These are phyloP conservation scores for Aspergillus bridgeri DNA, from an alignment of 495 filamentous ascomycete species.

Conservation along the genomic window DNA sequence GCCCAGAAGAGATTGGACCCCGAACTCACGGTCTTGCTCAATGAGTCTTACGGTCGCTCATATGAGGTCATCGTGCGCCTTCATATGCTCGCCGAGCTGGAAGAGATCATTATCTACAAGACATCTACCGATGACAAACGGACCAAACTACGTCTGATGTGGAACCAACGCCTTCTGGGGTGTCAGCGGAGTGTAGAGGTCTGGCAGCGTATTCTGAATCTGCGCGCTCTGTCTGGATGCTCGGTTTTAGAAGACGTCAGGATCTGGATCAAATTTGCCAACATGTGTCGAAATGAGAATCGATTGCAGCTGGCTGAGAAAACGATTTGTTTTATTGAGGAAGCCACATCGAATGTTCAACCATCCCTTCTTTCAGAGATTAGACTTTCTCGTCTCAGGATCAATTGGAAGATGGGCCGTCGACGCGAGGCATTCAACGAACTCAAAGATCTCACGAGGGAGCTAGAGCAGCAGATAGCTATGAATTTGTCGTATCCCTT, in stretches of 20 bases:
- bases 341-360: constrained; percentile 53
- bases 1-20: constrained; percentile 91
- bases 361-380: constrained; percentile 67
- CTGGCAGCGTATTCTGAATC: constrained; percentile 96
- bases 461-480: constrained; percentile 71
- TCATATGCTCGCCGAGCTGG: constrained; percentile 97
- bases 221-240: constrained; percentile 79
- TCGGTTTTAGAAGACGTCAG: constrained; percentile 86
- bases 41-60: constrained; percentile 93
- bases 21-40: constrained; percentile 88
- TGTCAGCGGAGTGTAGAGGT: constrained; percentile 98
- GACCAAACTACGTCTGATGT: constrained; percentile 84
- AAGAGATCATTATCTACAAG: constrained; percentile 97
- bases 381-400: constrained; percentile 89
- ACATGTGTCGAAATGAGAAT: constrained; percentile 92
- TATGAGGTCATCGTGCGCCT: constrained; percentile 97
- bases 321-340: constrained; percentile 73
- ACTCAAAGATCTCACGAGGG: constrained; percentile 76
- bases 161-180: constrained; percentile 93
- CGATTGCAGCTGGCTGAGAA: constrained; percentile 93
- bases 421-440: constrained; percentile 69
- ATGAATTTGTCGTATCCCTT: too few relatives aligned
- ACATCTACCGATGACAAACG: constrained; percentile 77
- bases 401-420: constrained; percentile 77
- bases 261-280: constrained; percentile 99